These are phyloP conservation scores for Meredithiella fracta DNA, from an alignment of 2,329 filamentous ascomycete species.

Conservation along the genomic window DNA sequence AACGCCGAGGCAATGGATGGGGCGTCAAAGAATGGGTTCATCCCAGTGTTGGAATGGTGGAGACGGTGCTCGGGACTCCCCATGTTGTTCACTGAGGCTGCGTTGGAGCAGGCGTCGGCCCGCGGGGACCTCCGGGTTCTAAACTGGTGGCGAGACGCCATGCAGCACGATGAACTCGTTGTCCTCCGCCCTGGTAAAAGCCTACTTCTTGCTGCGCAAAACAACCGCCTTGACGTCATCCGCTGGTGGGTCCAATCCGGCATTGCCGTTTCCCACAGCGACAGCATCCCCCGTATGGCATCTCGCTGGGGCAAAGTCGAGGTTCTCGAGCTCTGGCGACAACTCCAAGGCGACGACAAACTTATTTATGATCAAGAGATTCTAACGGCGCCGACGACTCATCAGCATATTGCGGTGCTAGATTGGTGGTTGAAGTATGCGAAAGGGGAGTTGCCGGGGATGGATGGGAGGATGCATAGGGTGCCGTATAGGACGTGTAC, in stretches of 20 bases:
- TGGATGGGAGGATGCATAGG: slow-evolving; percentile 40
- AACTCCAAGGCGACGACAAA: slow-evolving; percentile 45
- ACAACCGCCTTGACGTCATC: slow-evolving; percentile 60
- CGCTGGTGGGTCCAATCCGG: slow-evolving; percentile 78
- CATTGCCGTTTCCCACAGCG: slow-evolving; percentile 63
- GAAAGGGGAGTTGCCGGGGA: slow-evolving; percentile 35
- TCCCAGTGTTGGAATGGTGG: slow-evolving; percentile 86
- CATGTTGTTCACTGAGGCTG: slow-evolving; percentile 70
- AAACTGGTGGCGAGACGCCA: slow-evolving; percentile 79
- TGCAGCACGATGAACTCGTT: slow-evolving; percentile 39
- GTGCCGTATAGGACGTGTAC: slow-evolving; percentile 93
- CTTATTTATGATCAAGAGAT: slow-evolving; percentile 71
- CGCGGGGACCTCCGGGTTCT: slow-evolving; percentile 74
- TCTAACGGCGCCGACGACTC: slow-evolving; percentile 71
- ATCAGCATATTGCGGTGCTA: slow-evolving; percentile 66
- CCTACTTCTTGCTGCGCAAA: slow-evolving; percentile 68
- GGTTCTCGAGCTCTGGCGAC: slow-evolving; percentile 69
- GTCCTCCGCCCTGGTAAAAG: slow-evolving; percentile 68
- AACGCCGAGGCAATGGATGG: slow-evolving; percentile 71
- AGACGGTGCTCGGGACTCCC: slow-evolving; percentile 58
- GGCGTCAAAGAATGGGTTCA: slow-evolving; percentile 70
- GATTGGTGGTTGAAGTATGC: slow-evolving; percentile 80
- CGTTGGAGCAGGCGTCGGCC: slow-evolving; percentile 72
- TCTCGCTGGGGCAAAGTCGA: slow-evolving; percentile 71
- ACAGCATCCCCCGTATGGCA: slow-evolving; percentile 69